phyloP scores from a whole-genome alignment of 257 asterid genomes.

The Solanum arcanum region DNA sequence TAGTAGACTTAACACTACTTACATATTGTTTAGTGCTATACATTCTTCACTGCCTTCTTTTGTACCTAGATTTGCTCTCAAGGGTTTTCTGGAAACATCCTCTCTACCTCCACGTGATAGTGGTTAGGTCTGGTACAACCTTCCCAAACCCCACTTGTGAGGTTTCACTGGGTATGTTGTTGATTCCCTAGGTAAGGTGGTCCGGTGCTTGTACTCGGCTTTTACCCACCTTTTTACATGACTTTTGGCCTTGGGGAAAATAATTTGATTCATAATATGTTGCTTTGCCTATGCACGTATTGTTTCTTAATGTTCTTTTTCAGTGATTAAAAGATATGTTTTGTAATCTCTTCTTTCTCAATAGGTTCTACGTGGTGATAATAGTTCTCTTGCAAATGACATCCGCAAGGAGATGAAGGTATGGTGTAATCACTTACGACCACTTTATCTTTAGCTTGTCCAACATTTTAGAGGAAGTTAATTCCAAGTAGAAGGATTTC shows the following conservation, averaged over 20 bases:
- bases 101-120: neutral
- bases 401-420: conserved; percentile 99
- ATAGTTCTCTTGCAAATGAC: conserved; percentile 92
- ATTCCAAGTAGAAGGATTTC: neutral
- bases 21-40: neutral
- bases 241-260: neutral
- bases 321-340: neutral
- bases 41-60: neutral
- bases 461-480: neutral
- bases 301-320: neutral
- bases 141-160: neutral
- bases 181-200: neutral
- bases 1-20: neutral
- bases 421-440: neutral
- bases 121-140: neutral
- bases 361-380: conserved; percentile 93
- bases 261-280: neutral
- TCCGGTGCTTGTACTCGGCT: neutral
- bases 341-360: neutral
- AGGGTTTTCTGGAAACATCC: neutral
- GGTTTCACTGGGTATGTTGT: neutral
- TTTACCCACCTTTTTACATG: neutral
- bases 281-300: neutral
- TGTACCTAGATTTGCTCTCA: neutral
- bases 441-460: neutral